Evolutionary conservation across 306 rosid species (phyloP).

Genomic region (Quercus rubra): DNA sequence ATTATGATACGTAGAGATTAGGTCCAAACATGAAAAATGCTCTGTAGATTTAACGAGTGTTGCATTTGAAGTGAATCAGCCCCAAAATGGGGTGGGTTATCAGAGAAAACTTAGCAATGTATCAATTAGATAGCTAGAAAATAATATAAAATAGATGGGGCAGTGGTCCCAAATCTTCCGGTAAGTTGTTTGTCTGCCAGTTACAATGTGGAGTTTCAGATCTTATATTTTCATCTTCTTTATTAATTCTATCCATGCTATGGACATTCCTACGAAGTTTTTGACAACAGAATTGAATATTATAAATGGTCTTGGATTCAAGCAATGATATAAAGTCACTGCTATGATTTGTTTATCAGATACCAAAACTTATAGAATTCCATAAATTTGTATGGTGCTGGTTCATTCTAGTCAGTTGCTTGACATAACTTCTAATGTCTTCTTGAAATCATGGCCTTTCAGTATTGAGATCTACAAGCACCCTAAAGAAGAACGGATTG

Average conservation of each 20-base stretch:
- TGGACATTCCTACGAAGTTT: no score
- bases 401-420: background rate
- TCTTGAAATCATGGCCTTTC: conserved; percentile 19
- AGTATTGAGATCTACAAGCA: conserved; percentile 97
- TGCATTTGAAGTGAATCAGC: no score
- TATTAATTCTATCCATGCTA: no score
- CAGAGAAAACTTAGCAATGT: no score
- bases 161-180: background rate
- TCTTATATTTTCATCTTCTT: no score
- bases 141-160: background rate
- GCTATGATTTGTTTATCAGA: background rate
- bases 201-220: background rate
- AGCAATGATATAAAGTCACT: background rate
- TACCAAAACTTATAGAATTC: background rate
- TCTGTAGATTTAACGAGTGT: no score
- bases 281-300: no score
- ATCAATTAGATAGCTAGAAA: no score
- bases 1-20: no score
- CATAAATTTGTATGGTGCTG: background rate
- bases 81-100: no score
- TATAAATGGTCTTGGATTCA: background rate
- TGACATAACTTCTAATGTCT: conserved; percentile 15
- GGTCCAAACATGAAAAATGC: no score
- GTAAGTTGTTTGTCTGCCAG: background rate
- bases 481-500: conserved; percentile 90